These are phyloP conservation scores for Fraxinus quadrangulata DNA, from an alignment of 257 asterid genomes.

Conservation along the genomic window DNA sequence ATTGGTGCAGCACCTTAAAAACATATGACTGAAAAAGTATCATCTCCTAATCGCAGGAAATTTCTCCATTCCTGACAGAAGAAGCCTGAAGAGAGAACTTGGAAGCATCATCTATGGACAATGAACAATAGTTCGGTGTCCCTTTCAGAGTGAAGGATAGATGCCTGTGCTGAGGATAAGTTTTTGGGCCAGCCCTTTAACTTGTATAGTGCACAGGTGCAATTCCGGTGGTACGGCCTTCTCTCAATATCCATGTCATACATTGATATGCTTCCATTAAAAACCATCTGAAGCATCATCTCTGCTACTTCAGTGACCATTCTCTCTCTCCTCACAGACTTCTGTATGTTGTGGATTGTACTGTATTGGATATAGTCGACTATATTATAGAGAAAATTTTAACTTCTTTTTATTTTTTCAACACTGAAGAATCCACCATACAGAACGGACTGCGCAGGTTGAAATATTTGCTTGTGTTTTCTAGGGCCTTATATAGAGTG, in stretches of 20 bases:
- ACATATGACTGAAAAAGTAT: not conserved
- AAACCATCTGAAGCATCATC: conserved; percentile 19
- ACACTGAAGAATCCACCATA: not conserved
- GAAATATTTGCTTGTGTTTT: not conserved
- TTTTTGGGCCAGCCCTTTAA: not conserved
- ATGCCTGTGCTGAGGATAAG: conserved; percentile 4
- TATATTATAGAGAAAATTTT: no score
- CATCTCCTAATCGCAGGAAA: not conserved
- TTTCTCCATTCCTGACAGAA: not conserved
- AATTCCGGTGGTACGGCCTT: conserved; percentile 37
- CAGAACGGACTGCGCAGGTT: not conserved
- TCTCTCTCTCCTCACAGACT: not conserved
- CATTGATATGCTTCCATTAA: conserved; percentile 29
- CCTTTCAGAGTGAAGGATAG: conserved; percentile 22
- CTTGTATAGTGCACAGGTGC: conserved; percentile 38
- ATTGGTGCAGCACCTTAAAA: not conserved
- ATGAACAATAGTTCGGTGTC: not conserved
- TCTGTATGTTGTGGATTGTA: not conserved
- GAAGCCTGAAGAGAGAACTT: not conserved
- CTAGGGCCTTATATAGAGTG: not conserved
- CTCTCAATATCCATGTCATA: conserved; percentile 21
- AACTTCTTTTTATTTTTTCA: not conserved
- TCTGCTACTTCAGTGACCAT: conserved; percentile 24
- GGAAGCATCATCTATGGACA: not conserved
- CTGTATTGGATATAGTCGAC: no score